A percentile compares a stretch with the other conserved stretches of the same genome.
phyloP scores from a whole-genome alignment of 208 protist species.

The Trypanosoma congolense region DNA sequence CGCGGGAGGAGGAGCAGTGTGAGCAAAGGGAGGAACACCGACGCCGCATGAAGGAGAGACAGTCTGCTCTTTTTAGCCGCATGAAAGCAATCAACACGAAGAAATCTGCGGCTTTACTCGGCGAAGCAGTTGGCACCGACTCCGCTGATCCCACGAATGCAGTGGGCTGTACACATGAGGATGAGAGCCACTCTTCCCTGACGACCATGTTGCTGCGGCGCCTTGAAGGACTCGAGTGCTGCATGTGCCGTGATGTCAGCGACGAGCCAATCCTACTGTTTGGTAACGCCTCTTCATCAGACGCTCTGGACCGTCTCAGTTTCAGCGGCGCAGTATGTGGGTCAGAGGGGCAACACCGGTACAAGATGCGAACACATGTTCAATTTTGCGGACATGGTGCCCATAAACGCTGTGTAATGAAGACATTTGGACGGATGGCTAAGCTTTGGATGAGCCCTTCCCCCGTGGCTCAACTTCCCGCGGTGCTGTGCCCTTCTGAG shows the following conservation, averaged over 20 bases:
- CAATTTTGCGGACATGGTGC: constrained; percentile 62
- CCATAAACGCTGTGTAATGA: constrained; percentile 58
- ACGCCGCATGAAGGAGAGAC: constrained; percentile 54
- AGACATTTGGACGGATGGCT: constrained; percentile 38
- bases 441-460: constrained; percentile 23
- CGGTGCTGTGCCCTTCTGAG: constrained; percentile 32
- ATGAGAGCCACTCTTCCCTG: constrained; percentile 1
- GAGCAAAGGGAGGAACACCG: constrained; percentile 28
- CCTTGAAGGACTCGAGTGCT: constrained; percentile 56
- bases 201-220: constrained; percentile 35
- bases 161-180: background rate
- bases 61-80: constrained; percentile 53
- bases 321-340: constrained; percentile 17
- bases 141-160: too few species aligned
- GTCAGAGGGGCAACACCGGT: constrained; percentile 2
- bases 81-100: constrained; percentile 42
- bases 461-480: background rate
- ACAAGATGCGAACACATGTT: constrained; percentile 44
- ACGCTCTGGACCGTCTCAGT: constrained; percentile 26
- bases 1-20: constrained; percentile 17
- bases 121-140: too few species aligned
- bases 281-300: constrained; percentile 47
- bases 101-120: constrained; percentile 4
- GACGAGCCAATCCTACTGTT: constrained; percentile 58
- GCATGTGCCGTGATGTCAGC: constrained; percentile 39